Evolutionary conservation across 169 alveolate genomes (phyloP).

Genomic region (Plasmodium reichenowi): DNA sequence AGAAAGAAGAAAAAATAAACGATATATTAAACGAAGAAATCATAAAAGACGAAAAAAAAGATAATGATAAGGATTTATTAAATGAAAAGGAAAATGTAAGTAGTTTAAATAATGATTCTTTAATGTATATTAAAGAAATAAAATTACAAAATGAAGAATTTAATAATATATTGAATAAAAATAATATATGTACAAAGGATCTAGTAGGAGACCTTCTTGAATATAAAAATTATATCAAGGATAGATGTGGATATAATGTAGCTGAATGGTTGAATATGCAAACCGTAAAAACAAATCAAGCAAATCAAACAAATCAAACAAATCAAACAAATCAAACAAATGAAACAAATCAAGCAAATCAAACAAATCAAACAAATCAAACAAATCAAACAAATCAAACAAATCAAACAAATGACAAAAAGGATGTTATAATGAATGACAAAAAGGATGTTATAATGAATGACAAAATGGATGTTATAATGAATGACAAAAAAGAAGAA

Average conservation of each 20-base stretch:
- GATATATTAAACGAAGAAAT: background rate
- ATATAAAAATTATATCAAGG: constrained; percentile 54
- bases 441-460: too few relatives aligned
- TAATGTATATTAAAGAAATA: constrained; percentile 54
- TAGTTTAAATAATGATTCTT: background rate
- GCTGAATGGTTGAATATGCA: constrained; percentile 24
- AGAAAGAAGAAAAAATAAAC: background rate
- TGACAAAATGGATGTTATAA: too few relatives aligned
- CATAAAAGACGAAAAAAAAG: background rate
- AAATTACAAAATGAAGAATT: constrained; percentile 61
- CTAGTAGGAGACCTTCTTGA: constrained; percentile 31
- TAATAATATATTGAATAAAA: constrained; percentile 36
- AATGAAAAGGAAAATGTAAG: constrained; percentile 1
- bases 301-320: too few relatives aligned
- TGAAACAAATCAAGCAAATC: too few relatives aligned
- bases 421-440: too few relatives aligned
- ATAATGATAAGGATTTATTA: background rate
- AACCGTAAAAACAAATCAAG: background rate
- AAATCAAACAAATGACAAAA: too few relatives aligned
- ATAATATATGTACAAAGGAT: constrained; percentile 13
- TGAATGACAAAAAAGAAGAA: too few relatives aligned
- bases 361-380: too few relatives aligned
- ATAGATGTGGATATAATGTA: constrained; percentile 68
- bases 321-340: too few relatives aligned
- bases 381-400: too few relatives aligned